These are phyloP conservation scores for Ceratocystis harringtonii DNA, from an alignment of 2,329 filamentous ascomycete species.

Conservation along the genomic window DNA sequence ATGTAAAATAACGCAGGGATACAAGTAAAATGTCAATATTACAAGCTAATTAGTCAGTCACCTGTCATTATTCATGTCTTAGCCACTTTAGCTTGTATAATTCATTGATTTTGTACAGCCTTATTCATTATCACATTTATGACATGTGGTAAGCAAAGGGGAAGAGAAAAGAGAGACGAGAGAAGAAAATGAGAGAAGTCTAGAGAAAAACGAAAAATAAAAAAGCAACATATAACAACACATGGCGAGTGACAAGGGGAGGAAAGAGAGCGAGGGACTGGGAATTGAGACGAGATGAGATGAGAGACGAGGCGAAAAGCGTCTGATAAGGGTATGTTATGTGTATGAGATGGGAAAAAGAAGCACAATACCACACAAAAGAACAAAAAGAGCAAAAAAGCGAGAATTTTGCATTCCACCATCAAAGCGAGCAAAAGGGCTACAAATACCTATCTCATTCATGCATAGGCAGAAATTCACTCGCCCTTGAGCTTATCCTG, in stretches of 20 bases:
- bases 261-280: not conserved
- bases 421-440: not conserved
- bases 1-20: too few species aligned
- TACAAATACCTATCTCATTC: not conserved
- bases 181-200: not conserved
- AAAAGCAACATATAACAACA: not conserved
- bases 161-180: not conserved
- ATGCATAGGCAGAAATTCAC: conserved; percentile 25
- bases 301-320: not conserved
- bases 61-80: not conserved
- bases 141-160: conserved; percentile 3
- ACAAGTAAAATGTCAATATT: too few species aligned
- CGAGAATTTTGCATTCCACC: not conserved
- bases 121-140: not conserved
- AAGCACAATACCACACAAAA: not conserved
- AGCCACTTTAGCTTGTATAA: not conserved
- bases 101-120: conserved; percentile 2
- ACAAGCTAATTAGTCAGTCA: too few species aligned
- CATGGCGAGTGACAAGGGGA: not conserved
- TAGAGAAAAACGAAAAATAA: not conserved
- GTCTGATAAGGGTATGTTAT: not conserved
- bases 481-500: conserved; percentile 58
- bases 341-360: not conserved
- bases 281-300: not conserved
- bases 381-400: not conserved